phyloP scores from a whole-genome alignment of 306 rosid genomes.

The Cotoneaster glaucophyllus region DNA sequence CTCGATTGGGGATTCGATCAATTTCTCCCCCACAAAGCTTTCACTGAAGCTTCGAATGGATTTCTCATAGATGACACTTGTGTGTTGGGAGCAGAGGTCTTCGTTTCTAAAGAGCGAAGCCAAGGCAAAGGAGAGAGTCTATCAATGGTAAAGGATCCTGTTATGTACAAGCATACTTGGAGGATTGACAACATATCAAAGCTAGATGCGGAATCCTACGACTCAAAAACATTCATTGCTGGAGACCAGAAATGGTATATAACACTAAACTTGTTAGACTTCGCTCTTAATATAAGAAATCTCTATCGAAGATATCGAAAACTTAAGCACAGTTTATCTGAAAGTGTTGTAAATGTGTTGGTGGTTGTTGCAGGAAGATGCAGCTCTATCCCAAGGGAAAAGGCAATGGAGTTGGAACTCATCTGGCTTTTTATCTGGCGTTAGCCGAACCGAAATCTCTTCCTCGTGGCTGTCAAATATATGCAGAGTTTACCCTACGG shows the following conservation, averaged over 20 bases:
- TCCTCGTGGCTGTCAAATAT: slow-evolving; percentile 36
- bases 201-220: slow-evolving; percentile 19
- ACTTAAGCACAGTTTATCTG: background rate
- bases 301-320: background rate
- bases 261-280: background rate
- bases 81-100: slow-evolving; percentile 67
- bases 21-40: slow-evolving; percentile 39
- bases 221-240: slow-evolving; percentile 39
- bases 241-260: slow-evolving; percentile 51
- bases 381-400: slow-evolving; percentile 49
- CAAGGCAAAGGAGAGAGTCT: slow-evolving; percentile 45
- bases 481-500: slow-evolving; percentile 35
- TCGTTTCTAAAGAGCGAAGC: slow-evolving; percentile 46
- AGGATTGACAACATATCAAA: slow-evolving; percentile 38
- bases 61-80: slow-evolving; percentile 47
- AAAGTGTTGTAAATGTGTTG: background rate
- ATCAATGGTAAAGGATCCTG: slow-evolving; percentile 40
- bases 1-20: slow-evolving; percentile 54
- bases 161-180: slow-evolving; percentile 33
- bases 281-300: background rate
- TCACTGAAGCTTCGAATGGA: slow-evolving; percentile 43
- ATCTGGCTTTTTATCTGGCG: slow-evolving; percentile 35
- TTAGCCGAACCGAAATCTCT: slow-evolving; percentile 38
- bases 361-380: slow-evolving; percentile 42
- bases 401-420: slow-evolving; percentile 30